Evolutionary conservation across 768 basidiomycete genomes (phyloP).

Genomic region (Russula lepida): DNA sequence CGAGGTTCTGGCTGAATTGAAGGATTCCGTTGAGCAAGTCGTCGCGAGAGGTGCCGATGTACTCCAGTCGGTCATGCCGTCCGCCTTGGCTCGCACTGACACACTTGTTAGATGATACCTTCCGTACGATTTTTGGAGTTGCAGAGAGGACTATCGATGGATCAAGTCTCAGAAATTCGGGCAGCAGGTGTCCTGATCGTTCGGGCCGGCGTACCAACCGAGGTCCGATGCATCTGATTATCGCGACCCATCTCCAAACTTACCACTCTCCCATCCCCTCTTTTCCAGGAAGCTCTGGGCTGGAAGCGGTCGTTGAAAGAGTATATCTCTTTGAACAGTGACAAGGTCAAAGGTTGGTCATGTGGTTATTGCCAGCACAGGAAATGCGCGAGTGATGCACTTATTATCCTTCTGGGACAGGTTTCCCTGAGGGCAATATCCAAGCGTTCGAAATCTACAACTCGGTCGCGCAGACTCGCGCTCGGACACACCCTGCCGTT

Average conservation of each 20-base stretch:
- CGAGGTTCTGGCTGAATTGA: slow-evolving; percentile 43
- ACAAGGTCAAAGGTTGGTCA: slow-evolving; percentile 40
- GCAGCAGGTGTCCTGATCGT: slow-evolving; percentile 48
- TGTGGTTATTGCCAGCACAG: neutral
- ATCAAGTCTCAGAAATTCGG: slow-evolving; percentile 39
- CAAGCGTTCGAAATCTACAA: slow-evolving; percentile 75
- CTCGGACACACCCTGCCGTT: slow-evolving; percentile 55
- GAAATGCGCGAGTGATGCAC: neutral
- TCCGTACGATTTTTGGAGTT: slow-evolving; percentile 39
- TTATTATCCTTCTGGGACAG: slow-evolving; percentile 28
- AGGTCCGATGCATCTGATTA: slow-evolving; percentile 31
- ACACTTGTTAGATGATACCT: slow-evolving; percentile 40
- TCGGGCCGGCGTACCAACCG: slow-evolving; percentile 45
- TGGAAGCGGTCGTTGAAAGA: slow-evolving; percentile 51
- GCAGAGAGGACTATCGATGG: slow-evolving; percentile 38
- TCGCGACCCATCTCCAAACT: neutral
- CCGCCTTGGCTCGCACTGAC: neutral
- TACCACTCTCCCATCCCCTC: neutral
- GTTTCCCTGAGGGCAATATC: slow-evolving; percentile 57
- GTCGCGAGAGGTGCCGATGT: slow-evolving; percentile 40
- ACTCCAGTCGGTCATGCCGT: slow-evolving; percentile 12
- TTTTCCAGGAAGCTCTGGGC: slow-evolving; percentile 41
- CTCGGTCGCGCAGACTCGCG: slow-evolving; percentile 50
- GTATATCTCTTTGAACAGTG: slow-evolving; percentile 43
- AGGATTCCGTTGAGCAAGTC: slow-evolving; percentile 41